phyloP scores from a whole-genome alignment of 805 yeast genomes.

The Yarrowia keelungensis region DNA sequence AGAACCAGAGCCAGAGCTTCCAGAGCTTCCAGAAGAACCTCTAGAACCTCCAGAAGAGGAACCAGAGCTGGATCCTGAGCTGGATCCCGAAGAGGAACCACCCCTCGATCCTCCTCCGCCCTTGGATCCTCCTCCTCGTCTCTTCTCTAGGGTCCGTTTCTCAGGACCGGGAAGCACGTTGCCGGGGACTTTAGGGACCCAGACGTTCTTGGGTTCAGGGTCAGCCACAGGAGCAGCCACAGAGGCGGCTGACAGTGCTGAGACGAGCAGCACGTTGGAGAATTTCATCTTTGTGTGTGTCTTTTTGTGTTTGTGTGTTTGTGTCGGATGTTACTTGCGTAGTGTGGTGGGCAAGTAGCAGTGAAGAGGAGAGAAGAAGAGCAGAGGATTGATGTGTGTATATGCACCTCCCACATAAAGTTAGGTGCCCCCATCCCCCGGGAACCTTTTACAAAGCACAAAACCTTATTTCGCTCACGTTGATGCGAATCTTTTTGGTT shows the following conservation, averaged over 20 bases:
- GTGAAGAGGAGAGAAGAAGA: too few relatives aligned
- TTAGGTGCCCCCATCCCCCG: slow-evolving; percentile 18
- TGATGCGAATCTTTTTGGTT: not conserved
- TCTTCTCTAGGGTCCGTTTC: slow-evolving; percentile 15
- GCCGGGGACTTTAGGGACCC: slow-evolving; percentile 14
- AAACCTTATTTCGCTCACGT: too few relatives aligned
- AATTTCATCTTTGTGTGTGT: slow-evolving; percentile 5
- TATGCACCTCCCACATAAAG: not conserved
- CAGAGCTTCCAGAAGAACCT: slow-evolving; percentile 14
- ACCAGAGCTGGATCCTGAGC: too few relatives aligned
- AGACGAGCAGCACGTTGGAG: slow-evolving; percentile 14
- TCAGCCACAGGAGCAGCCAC: slow-evolving; percentile 23
- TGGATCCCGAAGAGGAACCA: too few relatives aligned
- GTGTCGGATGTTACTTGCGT: not conserved
- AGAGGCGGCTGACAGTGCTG: slow-evolving; percentile 23
- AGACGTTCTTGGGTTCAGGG: slow-evolving; percentile 33
- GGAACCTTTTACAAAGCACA: not conserved
- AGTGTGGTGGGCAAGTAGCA: too few relatives aligned
- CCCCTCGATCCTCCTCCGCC: slow-evolving; percentile 8
- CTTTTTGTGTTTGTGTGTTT: not conserved
- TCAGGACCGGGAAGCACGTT: slow-evolving; percentile 15
- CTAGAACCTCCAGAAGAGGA: slow-evolving; percentile 5
- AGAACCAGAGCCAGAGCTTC: slow-evolving; percentile 6
- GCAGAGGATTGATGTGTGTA: too few relatives aligned
- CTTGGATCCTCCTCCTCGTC: slow-evolving; percentile 34